Conservation (phyloP, 108 stramenopile species). For the Aurantiochytrium sp. region DNA sequence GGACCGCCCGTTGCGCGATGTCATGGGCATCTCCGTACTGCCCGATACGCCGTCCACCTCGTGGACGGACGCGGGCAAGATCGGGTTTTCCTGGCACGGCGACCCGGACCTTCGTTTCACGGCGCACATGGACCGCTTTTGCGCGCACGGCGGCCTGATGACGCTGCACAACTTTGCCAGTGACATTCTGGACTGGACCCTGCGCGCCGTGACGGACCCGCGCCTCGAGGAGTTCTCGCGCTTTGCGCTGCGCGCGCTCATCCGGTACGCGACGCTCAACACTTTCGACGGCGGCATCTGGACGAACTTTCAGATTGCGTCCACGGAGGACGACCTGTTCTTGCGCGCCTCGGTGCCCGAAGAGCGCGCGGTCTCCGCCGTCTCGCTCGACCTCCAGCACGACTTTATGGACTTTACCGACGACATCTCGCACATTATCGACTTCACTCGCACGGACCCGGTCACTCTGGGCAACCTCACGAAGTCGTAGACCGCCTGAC, state of each 20-base stretch:
- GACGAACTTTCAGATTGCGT: not conserved
- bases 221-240: not conserved
- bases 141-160: not conserved
- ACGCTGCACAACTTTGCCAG: not conserved
- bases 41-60: not conserved
- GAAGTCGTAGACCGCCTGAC: too few relatives aligned
- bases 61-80: not conserved
- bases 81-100: not conserved
- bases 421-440: not conserved
- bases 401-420: conserved; percentile 17
- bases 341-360: not conserved
- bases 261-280: conserved; percentile 1
- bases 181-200: not conserved
- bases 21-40: not conserved
- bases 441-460: not conserved
- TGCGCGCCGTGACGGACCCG: not conserved
- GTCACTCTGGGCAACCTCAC: not conserved
- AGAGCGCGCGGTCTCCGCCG: not conserved
- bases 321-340: not conserved
- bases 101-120: not conserved
- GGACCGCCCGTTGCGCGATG: not conserved
- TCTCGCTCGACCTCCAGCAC: not conserved
- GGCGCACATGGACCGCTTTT: not conserved
- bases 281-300: not conserved
- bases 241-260: not conserved